phyloP scores from a whole-genome alignment of 306 rosid genomes.

The Benincasa hispida region DNA sequence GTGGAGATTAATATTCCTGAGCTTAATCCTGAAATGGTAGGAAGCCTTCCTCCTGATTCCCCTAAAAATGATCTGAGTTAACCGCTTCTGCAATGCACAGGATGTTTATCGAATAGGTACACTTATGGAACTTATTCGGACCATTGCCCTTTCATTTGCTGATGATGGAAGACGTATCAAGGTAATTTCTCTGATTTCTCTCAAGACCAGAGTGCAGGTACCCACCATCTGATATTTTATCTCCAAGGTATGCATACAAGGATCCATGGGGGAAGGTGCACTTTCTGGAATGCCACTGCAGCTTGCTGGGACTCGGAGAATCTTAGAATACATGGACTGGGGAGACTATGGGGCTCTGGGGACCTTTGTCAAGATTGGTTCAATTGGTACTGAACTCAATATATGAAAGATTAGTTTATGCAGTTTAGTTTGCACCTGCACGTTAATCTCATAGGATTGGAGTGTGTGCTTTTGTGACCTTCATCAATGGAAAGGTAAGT shows the following conservation, averaged over 20 bases:
- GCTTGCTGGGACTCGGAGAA: conserved; percentile 82
- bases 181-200: conserved; percentile 26
- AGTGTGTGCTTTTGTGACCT: not conserved
- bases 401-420: not conserved
- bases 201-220: not conserved
- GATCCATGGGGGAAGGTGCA: conserved; percentile 99
- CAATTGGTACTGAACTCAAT: conserved; percentile 49
- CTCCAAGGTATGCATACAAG: conserved; percentile 87
- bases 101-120: conserved; percentile 98
- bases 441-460: not conserved
- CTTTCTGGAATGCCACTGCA: conserved; percentile 95
- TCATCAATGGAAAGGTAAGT: not conserved
- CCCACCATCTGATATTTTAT: conserved; percentile 5
- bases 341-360: conserved; percentile 86
- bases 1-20: conserved; percentile 94
- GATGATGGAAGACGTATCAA: conserved; percentile 87
- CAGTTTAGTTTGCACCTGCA: conserved; percentile 2
- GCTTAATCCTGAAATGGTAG: conserved; percentile 91
- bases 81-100: conserved; percentile 37
- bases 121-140: conserved; percentile 74
- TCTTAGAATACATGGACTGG: conserved; percentile 97
- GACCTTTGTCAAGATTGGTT: conserved; percentile 76
- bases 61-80: conserved; percentile 13
- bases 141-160: conserved; percentile 84
- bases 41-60: conserved; percentile 4